Evolutionary conservation across 176 grass and related monocot genomes (phyloP), one percentile per base, ranked within the genome.

Genomic region (Bromus sterilis): DNA sequence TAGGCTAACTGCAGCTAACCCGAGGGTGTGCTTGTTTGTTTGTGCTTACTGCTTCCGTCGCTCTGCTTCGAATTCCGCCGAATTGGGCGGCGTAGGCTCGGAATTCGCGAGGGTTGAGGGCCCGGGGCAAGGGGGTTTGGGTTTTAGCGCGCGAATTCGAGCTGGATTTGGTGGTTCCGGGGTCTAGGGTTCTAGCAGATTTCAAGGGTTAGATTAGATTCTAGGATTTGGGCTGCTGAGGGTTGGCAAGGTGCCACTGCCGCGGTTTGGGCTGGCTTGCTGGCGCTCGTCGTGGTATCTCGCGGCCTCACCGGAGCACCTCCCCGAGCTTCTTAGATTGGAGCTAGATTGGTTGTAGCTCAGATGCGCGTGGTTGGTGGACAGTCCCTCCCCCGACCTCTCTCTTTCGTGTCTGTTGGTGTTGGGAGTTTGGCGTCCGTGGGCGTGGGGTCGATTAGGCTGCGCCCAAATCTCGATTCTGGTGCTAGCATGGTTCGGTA

Each of bases 221-320:
- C 80, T 85, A 78, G 83, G 88, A 58, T 90, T 85, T 63, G 13
- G 4, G 59, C 9, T 3, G 5, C 40, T 56, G 1, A 6, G 76
- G 14, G 32, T 72, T 4, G 24, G 14, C 5, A 0, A 11, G 40
- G 48, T 9, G 9, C 48, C 18, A 3, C 48, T 53, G 48, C 48
- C 18, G 48, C 18, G 48, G 21, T 53, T 53, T 16, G 48, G 46
- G 46, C 46, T 49, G 1, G 46, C 48, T 53, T 16, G 48, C 16
- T 2, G 3, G 46, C 18, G 18, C 48, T 51, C 6, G 6, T 6
- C 12, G 12, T 28, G 57, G 57, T 16, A 2, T 30, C 12, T 4
- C 21, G 12, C 21, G 12, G 1, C 1, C 18, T 11, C 14, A 2
- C n/a, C 4, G 5, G 67, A 49, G 32, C 40, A 83, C 51, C 48